These are phyloP conservation scores for Acidomyces sp. DNA, from an alignment of 495 filamentous ascomycete genomes.

Conservation along the genomic window DNA sequence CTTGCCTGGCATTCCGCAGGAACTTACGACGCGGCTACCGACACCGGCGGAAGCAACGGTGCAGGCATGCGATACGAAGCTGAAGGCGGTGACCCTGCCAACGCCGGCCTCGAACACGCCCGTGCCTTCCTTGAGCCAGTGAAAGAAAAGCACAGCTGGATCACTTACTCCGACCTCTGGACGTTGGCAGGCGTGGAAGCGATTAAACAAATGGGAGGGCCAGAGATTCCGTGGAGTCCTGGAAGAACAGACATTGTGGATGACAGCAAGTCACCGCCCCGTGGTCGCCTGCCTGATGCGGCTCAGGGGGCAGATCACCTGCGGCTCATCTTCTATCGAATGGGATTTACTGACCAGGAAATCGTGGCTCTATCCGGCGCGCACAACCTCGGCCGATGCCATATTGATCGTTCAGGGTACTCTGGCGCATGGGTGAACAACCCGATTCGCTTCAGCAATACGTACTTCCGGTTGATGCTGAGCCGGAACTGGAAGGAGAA, in stretches of 20 bases:
- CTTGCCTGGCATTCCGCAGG: slow-evolving; percentile 52
- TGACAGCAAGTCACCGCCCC: slow-evolving; percentile 43
- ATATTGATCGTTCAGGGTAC: slow-evolving; percentile 47
- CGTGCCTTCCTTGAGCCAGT: slow-evolving; percentile 49
- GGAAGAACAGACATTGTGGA: slow-evolving; percentile 47
- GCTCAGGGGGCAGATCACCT: slow-evolving; percentile 46
- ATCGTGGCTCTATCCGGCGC: slow-evolving; percentile 50
- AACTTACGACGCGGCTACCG: slow-evolving; percentile 44
- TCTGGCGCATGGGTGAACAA: slow-evolving; percentile 51
- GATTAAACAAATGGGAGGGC: slow-evolving; percentile 45
- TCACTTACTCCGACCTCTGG: slow-evolving; percentile 53
- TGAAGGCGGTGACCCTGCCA: slow-evolving; percentile 50
- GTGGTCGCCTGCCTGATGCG: slow-evolving; percentile 46
- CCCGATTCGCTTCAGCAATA: slow-evolving; percentile 51
- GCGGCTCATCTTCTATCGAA: slow-evolving; percentile 45
- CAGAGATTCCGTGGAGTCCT: slow-evolving; percentile 39
- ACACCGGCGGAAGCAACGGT: slow-evolving; percentile 51
- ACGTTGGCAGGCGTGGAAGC: slow-evolving; percentile 47
- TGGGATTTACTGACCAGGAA: slow-evolving; percentile 54
- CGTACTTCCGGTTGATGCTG: slow-evolving; percentile 46
- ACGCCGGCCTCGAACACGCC: slow-evolving; percentile 50
- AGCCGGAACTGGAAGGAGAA: slow-evolving; percentile 43
- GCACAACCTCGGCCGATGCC: slow-evolving; percentile 49
- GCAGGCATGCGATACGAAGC: slow-evolving; percentile 53
- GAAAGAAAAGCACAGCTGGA: slow-evolving; percentile 45